phyloP scores from a whole-genome alignment of 257 asterid species.

The Penstemon barbatus region DNA sequence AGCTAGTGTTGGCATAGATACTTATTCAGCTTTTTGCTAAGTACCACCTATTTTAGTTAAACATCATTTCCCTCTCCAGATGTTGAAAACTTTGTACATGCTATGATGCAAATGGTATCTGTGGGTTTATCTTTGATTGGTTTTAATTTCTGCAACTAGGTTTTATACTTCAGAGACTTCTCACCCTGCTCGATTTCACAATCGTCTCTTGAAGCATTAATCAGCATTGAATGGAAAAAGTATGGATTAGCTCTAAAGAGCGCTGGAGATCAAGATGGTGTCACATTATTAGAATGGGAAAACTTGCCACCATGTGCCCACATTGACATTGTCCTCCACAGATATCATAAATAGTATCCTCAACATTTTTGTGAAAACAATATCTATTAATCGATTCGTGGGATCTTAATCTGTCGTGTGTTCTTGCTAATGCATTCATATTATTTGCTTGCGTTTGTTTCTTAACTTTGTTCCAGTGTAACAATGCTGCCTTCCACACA shows the following conservation, averaged over 20 bases:
- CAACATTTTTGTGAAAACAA: constrained; percentile 20
- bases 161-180: constrained; percentile 70
- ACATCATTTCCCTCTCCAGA: constrained; percentile 2
- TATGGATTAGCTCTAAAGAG: constrained; percentile 67
- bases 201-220: constrained; percentile 63
- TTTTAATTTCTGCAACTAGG: constrained; percentile 43
- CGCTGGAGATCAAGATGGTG: constrained; percentile 53
- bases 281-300: constrained; percentile 77
- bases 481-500: constrained; percentile 34
- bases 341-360: constrained; percentile 69
- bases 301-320: constrained; percentile 58
- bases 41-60: background rate
- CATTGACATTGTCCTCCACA: constrained; percentile 71
- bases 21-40: constrained; percentile 10
- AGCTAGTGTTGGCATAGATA: constrained; percentile 2
- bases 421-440: constrained; percentile 9
- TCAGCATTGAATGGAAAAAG: constrained; percentile 75
- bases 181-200: constrained; percentile 58
- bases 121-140: constrained; percentile 10
- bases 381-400: constrained; percentile 13
- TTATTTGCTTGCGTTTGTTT: constrained; percentile 15
- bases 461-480: constrained; percentile 56
- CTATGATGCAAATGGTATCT: background rate
- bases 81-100: constrained; percentile 2
- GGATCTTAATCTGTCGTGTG: constrained; percentile 7